Conservation (phyloP, 257 asterid species). For the Penstemon davidsonii region DNA sequence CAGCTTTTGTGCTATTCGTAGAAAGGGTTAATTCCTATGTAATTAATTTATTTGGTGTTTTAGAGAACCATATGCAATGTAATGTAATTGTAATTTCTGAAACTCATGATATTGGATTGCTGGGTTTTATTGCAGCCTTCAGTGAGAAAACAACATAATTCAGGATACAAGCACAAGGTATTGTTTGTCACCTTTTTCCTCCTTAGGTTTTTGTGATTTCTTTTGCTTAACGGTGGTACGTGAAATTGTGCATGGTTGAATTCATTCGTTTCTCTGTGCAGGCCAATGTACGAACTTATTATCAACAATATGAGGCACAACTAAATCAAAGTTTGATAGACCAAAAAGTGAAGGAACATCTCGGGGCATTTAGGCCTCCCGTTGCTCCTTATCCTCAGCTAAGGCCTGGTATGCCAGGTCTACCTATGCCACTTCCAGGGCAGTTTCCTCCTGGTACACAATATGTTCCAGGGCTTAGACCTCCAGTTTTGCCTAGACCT, state of each 20-base stretch:
- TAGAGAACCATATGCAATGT: not conserved
- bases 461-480: slow-evolving; percentile 65
- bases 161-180: slow-evolving; percentile 99
- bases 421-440: slow-evolving; percentile 63
- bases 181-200: not conserved
- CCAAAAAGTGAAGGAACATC: slow-evolving; percentile 93
- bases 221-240: too few species aligned
- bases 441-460: slow-evolving; percentile 51
- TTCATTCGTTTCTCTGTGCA: slow-evolving; percentile 21
- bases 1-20: not conserved
- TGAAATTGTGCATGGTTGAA: not conserved
- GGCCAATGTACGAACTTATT: slow-evolving; percentile 89
- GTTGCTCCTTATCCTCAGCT: slow-evolving; percentile 55
- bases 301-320: slow-evolving; percentile 96
- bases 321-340: slow-evolving; percentile 90
- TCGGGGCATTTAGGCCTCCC: slow-evolving; percentile 84
- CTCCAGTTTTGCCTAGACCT: slow-evolving; percentile 78
- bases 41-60: not conserved
- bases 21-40: not conserved
- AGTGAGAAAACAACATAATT: slow-evolving; percentile 92
- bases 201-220: not conserved
- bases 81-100: not conserved
- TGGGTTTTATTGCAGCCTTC: slow-evolving; percentile 75
- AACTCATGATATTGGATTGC: not conserved
- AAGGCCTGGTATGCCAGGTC: slow-evolving; percentile 73